These are phyloP conservation scores for Cucumis hystrix DNA, from an alignment of 306 rosid species.

Conservation along the genomic window DNA sequence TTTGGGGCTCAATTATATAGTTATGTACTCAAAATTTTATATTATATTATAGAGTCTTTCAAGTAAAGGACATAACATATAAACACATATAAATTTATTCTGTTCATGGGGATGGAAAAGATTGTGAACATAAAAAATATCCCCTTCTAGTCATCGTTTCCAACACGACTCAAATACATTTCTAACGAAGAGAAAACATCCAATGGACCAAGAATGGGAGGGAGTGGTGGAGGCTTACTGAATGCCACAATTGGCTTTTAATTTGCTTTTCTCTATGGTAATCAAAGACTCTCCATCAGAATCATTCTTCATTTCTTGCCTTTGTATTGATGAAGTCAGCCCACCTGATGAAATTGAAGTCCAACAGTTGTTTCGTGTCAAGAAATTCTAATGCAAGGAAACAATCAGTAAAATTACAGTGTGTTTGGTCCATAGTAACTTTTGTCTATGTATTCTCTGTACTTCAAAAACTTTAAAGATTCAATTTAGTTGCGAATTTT, in stretches of 20 bases:
- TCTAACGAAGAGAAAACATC: constrained; percentile 33
- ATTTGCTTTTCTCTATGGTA: constrained; percentile 28
- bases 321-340: constrained; percentile 22
- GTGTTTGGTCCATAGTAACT: neutral
- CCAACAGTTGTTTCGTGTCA: neutral
- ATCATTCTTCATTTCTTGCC: constrained; percentile 26
- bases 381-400: neutral
- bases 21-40: constrained; percentile 15
- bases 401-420: neutral
- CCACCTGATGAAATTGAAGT: constrained; percentile 7
- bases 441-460: neutral
- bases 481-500: neutral
- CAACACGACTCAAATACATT: constrained; percentile 22
- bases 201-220: constrained; percentile 55
- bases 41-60: constrained; percentile 13
- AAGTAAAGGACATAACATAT: constrained; percentile 14
- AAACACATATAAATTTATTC: neutral
- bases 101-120: neutral
- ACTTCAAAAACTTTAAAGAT: neutral
- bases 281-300: constrained; percentile 16
- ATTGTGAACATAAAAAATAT: neutral
- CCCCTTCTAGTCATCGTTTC: constrained; percentile 31
- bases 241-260: constrained; percentile 30
- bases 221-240: constrained; percentile 56
- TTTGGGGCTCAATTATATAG: constrained; percentile 6